Percentiles rank a stretch among this genome's conserved stretches.
Conservation (phyloP, 108 stramenopile genomes). For the Cyclostephanos invisitatus region DNA sequence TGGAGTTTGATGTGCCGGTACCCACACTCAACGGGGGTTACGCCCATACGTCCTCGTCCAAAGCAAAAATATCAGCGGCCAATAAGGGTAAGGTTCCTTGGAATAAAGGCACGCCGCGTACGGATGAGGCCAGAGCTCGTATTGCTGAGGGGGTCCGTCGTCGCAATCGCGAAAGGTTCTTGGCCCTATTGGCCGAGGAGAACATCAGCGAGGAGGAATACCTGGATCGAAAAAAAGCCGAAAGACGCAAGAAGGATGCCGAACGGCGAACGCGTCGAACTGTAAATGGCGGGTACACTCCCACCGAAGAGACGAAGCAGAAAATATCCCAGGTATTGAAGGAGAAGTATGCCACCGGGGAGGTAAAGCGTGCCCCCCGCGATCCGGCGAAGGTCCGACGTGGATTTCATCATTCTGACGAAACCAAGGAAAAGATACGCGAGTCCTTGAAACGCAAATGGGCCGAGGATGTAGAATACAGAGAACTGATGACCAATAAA, state of each 20-base stretch:
- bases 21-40: slow-evolving; percentile 81
- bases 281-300: slow-evolving; percentile 79
- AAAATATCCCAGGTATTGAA: slow-evolving; percentile 77
- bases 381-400: slow-evolving; percentile 59
- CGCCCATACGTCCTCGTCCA: slow-evolving; percentile 69
- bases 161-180: slow-evolving; percentile 66
- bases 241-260: slow-evolving; percentile 55
- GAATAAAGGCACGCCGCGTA: slow-evolving; percentile 81
- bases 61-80: slow-evolving; percentile 83
- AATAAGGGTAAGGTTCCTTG: slow-evolving; percentile 88
- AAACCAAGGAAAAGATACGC: slow-evolving; percentile 74
- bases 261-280: slow-evolving; percentile 69
- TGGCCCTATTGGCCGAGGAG: slow-evolving; percentile 62
- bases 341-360: slow-evolving; percentile 71
- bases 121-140: slow-evolving; percentile 65
- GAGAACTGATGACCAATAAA: slow-evolving; percentile 59
- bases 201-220: slow-evolving; percentile 84
- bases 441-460: slow-evolving; percentile 70
- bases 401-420: slow-evolving; percentile 78
- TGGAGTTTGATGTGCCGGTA: slow-evolving; percentile 42
- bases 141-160: slow-evolving; percentile 82
- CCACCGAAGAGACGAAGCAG: slow-evolving; percentile 76
- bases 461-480: slow-evolving; percentile 67
- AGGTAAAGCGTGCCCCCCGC: slow-evolving; percentile 52
- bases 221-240: slow-evolving; percentile 58